Evolutionary conservation across 331 rosid species (phyloP), one percentile per base, ranked within the genome.

Genomic region (Erythrophleum ivorense): DNA sequence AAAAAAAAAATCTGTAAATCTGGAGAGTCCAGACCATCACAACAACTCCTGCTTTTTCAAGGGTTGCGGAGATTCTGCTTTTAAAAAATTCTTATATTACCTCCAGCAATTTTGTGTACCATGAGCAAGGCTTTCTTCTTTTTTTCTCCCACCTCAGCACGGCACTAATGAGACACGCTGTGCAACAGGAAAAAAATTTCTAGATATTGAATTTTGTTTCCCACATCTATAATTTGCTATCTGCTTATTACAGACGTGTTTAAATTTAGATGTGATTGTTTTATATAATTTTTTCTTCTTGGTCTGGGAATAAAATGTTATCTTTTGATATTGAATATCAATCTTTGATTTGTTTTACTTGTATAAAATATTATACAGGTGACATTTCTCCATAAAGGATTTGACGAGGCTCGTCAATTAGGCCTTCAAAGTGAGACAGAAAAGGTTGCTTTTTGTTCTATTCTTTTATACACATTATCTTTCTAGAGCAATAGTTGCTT

Each of bases 321-420:
- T 5, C 15, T 16, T 40, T 52, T 53, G 31, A 12, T 45, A 19
- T 73, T 14, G 58, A 16, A 13, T 48, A 34, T 54, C 71, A 9
- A 21, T 71, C 36, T 29, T 71, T 43, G 45, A 76, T 71, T 49
- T 54, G 13, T 53, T 50, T 7, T 55, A 24, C 38, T 31, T 58
- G 45, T 65, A 6, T 84, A 75, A 78, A 81, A 24, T 76, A 45
- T 83, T 75, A 48, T 83, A 73, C 85, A 95, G 98, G 91, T 76
- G 74, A 93, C 99, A n/a, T 95, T 93, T 91, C 85, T 93, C 59
- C 99, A 95, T 78, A 95, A 95, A 85, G 99, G 98, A 78, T 95
- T 91, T 90, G 99, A 95, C 11, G 99, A 95, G 91, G 93, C 91
- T 75, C 99, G 98, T 5, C 87, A 97, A 40, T 97, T 91, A 81